These are phyloP conservation scores for Fusarium graminum DNA, from an alignment of 2,329 filamentous ascomycete species.

Conservation along the genomic window DNA sequence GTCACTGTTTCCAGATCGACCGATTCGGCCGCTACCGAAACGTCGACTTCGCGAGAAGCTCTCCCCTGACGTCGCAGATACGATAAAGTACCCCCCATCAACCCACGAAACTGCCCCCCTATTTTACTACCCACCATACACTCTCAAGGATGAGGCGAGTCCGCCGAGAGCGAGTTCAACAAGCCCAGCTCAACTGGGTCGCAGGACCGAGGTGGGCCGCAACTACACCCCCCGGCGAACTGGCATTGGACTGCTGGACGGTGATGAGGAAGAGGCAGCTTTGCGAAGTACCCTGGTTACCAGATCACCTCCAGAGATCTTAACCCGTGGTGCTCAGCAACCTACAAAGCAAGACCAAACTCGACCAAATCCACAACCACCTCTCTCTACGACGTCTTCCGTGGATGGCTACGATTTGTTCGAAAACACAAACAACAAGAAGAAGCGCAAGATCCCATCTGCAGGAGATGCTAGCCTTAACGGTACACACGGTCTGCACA, in stretches of 20 bases:
- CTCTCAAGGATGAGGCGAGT: conserved; percentile 62
- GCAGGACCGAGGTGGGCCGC: conserved; percentile 43
- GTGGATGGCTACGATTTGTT: conserved; percentile 95
- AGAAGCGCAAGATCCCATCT: conserved; percentile 97
- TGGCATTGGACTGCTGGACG: conserved; percentile 66
- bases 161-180: conserved; percentile 38
- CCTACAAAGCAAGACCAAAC: conserved; percentile 60
- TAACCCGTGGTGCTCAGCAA: conserved; percentile 59
- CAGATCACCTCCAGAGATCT: conserved; percentile 62
- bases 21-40: conserved; percentile 92
- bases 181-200: conserved; percentile 43
- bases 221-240: conserved; percentile 49
- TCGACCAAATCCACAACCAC: conserved; percentile 65
- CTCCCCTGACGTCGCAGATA: conserved; percentile 84
- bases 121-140: conserved; percentile 73
- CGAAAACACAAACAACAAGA: conserved; percentile 99
- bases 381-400: conserved; percentile 77
- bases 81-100: conserved; percentile 84
- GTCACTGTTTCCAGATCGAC: conserved; percentile 86
- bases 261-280: conserved; percentile 69
- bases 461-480: conserved; percentile 75
- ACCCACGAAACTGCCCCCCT: conserved; percentile 78
- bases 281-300: conserved; percentile 57
- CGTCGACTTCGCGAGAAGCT: conserved; percentile 88
- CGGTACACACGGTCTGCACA: conserved; percentile 55